Percentiles rank a stretch among this genome's conserved stretches.
These are phyloP conservation scores for Candida sphagnicola DNA, from an alignment of 805 yeast genomes.

Conservation along the genomic window DNA sequence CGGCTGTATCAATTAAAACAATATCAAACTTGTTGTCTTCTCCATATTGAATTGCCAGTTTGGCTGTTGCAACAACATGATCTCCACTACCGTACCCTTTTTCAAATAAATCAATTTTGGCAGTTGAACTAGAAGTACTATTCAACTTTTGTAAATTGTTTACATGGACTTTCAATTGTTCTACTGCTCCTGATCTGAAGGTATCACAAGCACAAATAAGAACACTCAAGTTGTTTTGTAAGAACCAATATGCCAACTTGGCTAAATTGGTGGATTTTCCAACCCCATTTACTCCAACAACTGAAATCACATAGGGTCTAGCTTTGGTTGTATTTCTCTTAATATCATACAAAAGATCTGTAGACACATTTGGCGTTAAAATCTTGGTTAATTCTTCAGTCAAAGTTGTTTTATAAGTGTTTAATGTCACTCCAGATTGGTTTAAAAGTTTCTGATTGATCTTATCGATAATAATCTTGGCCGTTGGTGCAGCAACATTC, in stretches of 20 bases:
- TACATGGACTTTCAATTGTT: slow-evolving; percentile 91
- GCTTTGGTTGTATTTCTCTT: slow-evolving; percentile 33
- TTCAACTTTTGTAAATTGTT: slow-evolving; percentile 72
- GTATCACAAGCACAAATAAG: slow-evolving; percentile 97
- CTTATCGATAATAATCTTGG: slow-evolving; percentile 63
- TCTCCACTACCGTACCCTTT: slow-evolving; percentile 98
- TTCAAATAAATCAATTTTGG: slow-evolving; percentile 74
- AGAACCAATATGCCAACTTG: slow-evolving; percentile 90
- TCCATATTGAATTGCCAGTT: slow-evolving; percentile 82
- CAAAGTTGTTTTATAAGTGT: slow-evolving; percentile 58
- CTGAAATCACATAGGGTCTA: slow-evolving; percentile 89
- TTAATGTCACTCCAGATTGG: slow-evolving; percentile 69
- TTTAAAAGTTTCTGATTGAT: slow-evolving; percentile 73
- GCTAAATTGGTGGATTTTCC: slow-evolving; percentile 96
- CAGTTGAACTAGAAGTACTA: slow-evolving; percentile 38
- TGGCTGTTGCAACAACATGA: slow-evolving; percentile 87
- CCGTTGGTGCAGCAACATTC: slow-evolving; percentile 89
- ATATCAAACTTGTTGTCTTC: slow-evolving; percentile 68
- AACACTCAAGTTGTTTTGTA: slow-evolving; percentile 83
- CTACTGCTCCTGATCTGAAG: slow-evolving; percentile 98
- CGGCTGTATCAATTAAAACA: slow-evolving; percentile 94
- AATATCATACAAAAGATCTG: slow-evolving; percentile 81
- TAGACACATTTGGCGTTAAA: slow-evolving; percentile 87
- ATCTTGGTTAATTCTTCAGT: slow-evolving; percentile 71
- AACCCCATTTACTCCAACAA: slow-evolving; percentile 97